Percentiles rank a stretch among this genome's conserved stretches.
Evolutionary conservation across 345 rosid genomes (phyloP).

Genomic region (Citrus maxima): DNA sequence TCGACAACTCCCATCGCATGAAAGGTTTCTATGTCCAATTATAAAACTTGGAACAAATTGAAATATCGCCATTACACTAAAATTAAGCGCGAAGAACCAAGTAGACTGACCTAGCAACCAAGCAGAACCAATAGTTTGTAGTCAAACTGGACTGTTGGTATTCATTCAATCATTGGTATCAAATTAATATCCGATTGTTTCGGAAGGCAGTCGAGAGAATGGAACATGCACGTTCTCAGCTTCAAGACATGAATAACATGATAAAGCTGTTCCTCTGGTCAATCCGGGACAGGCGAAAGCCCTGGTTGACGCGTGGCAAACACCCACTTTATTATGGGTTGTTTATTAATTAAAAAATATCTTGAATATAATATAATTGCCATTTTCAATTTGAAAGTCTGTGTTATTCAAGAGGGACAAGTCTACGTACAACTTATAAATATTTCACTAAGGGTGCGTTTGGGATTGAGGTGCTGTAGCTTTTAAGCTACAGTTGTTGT

Average conservation of each 20-base stretch:
- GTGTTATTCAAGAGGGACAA: background rate
- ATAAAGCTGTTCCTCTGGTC: background rate
- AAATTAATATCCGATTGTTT: background rate
- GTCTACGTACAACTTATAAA: background rate
- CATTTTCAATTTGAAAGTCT: no score
- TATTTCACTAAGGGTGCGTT: no score
- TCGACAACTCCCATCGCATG: no score
- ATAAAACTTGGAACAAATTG: no score
- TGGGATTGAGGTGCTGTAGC: no score
- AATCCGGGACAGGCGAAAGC: background rate
- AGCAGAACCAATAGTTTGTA: background rate
- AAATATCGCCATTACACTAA: no score
- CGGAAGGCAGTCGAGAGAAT: background rate
- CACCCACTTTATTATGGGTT: background rate
- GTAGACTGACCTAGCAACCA: background rate
- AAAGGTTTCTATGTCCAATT: no score
- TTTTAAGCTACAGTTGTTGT: no score
- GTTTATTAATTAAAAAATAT: background rate
- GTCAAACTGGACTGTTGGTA: background rate
- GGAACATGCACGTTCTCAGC: background rate
- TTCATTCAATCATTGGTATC: background rate
- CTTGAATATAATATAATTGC: background rate
- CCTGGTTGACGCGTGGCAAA: background rate
- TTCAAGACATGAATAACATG: background rate
- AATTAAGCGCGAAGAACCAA: no score